Conservation (phyloP, 2,329 filamentous ascomycete species). For the Zarea fungicola region DNA sequence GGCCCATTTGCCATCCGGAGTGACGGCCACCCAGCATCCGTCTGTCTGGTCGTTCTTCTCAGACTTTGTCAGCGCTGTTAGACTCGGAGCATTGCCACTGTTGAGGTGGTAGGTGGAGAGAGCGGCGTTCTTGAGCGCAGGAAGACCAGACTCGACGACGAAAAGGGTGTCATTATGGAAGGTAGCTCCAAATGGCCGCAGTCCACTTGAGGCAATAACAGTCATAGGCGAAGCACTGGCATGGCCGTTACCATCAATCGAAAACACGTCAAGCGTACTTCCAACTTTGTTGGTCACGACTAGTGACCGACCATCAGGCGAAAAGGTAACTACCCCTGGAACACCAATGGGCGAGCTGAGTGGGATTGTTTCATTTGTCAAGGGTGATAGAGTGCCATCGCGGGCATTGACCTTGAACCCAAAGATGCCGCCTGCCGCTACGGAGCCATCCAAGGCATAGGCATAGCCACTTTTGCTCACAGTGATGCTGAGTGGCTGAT, state of each 20-base stretch:
- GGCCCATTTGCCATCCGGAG: constrained; percentile 15
- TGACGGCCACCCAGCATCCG: constrained; percentile 19
- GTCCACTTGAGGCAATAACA: constrained; percentile 13
- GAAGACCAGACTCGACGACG: constrained; percentile 16
- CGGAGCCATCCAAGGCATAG: constrained; percentile 18
- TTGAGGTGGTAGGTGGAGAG: constrained; percentile 17
- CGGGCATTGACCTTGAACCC: constrained; percentile 16
- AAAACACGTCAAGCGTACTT: constrained; percentile 18
- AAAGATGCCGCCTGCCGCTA: constrained; percentile 19
- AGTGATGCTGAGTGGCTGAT: constrained; percentile 19
- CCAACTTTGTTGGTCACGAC: constrained; percentile 20
- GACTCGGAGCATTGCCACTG: constrained; percentile 11
- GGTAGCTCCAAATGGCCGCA: constrained; percentile 16
- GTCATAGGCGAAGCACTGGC: constrained; percentile 15
- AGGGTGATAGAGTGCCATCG: constrained; percentile 14
- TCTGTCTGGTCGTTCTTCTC: constrained; percentile 17
- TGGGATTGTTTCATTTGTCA: constrained; percentile 19
- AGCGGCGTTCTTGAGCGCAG: constrained; percentile 13
- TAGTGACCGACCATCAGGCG: constrained; percentile 16
- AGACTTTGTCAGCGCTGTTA: constrained; percentile 15
- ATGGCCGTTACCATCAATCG: constrained; percentile 14
- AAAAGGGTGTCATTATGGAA: constrained; percentile 14
- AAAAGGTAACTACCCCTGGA: constrained; percentile 17
- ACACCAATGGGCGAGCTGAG: constrained; percentile 19
- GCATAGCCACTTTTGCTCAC: constrained; percentile 18